Evolutionary conservation across 1,139 yeast genomes (phyloP).

Genomic region (Kodamaea sp.): DNA sequence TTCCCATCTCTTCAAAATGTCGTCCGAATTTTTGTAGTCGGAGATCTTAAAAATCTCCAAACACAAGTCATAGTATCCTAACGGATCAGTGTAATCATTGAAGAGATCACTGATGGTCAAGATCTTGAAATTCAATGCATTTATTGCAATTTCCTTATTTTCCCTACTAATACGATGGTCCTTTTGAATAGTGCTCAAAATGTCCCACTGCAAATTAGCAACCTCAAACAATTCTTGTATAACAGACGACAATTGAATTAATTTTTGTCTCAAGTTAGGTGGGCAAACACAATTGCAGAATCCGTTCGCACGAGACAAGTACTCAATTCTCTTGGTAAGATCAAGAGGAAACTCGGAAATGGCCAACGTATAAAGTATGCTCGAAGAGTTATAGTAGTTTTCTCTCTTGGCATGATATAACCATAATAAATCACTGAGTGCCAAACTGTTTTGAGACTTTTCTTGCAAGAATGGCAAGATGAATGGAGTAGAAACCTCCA

Average conservation of each 20-base stretch:
- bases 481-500: conserved; percentile 80
- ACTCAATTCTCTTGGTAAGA: conserved; percentile 79
- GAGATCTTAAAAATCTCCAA: conserved; percentile 77
- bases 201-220: conserved; percentile 85
- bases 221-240: conserved; percentile 85
- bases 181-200: conserved; percentile 56
- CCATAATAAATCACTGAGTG: conserved; percentile 85
- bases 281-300: conserved; percentile 87
- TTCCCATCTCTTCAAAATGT: conserved; percentile 71
- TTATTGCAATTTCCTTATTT: conserved; percentile 49
- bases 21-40: conserved; percentile 75
- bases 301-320: conserved; percentile 87
- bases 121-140: conserved; percentile 62
- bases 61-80: conserved; percentile 84
- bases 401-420: conserved; percentile 83
- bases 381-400: conserved; percentile 79
- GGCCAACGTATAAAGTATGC: conserved; percentile 72
- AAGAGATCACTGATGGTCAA: conserved; percentile 75
- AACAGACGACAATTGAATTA: conserved; percentile 66
- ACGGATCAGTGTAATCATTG: conserved; percentile 84
- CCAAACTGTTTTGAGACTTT: conserved; percentile 65
- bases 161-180: conserved; percentile 59
- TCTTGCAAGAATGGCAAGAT: conserved; percentile 77
- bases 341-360: conserved; percentile 70
- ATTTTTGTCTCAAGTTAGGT: conserved; percentile 72